Percentiles rank a stretch among this genome's conserved stretches.
These are phyloP conservation scores for Trichoderma brevicompactum DNA, from an alignment of 2,329 filamentous ascomycete species.

Conservation along the genomic window DNA sequence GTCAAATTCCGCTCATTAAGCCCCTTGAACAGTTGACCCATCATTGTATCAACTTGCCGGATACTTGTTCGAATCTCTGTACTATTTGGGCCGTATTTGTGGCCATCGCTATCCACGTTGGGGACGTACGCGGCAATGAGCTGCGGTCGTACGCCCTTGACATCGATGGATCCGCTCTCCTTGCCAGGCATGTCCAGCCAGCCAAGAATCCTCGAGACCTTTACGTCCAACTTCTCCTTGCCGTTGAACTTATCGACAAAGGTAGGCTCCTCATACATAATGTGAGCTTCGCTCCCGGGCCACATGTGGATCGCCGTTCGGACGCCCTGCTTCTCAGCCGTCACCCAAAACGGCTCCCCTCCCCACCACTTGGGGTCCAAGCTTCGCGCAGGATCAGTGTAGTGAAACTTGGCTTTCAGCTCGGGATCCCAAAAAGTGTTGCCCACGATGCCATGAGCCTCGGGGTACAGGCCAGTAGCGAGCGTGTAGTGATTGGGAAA, in stretches of 20 bases:
- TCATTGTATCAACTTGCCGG: slow-evolving; percentile 77
- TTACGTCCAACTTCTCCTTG: slow-evolving; percentile 72
- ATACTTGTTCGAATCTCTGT: slow-evolving; percentile 87
- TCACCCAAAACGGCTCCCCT: slow-evolving; percentile 92
- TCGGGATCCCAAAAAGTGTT: slow-evolving; percentile 93
- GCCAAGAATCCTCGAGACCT: slow-evolving; percentile 79
- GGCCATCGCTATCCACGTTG: slow-evolving; percentile 85
- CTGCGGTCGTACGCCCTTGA: slow-evolving; percentile 72
- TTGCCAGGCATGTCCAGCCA: slow-evolving; percentile 81
- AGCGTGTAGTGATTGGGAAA: slow-evolving; percentile 97
- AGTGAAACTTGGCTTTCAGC: slow-evolving; percentile 80
- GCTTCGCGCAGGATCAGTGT: slow-evolving; percentile 75
- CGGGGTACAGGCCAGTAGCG: slow-evolving; percentile 88
- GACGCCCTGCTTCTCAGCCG: slow-evolving; percentile 81
- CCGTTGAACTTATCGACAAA: slow-evolving; percentile 86
- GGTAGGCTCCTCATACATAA: slow-evolving; percentile 72
- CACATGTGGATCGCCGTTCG: slow-evolving; percentile 94
- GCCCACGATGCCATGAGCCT: slow-evolving; percentile 89
- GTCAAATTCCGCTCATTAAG: slow-evolving; percentile 83
- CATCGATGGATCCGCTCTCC: slow-evolving; percentile 57
- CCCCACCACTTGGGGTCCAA: slow-evolving; percentile 92
- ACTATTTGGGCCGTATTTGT: slow-evolving; percentile 90
- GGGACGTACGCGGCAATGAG: slow-evolving; percentile 95
- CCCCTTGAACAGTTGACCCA: slow-evolving; percentile 75
- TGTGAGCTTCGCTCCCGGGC: slow-evolving; percentile 92